A percentile compares a stretch with the other conserved stretches of the same genome.
Conservation (phyloP, 495 filamentous ascomycete genomes). For the Penicillium cataractarum region DNA sequence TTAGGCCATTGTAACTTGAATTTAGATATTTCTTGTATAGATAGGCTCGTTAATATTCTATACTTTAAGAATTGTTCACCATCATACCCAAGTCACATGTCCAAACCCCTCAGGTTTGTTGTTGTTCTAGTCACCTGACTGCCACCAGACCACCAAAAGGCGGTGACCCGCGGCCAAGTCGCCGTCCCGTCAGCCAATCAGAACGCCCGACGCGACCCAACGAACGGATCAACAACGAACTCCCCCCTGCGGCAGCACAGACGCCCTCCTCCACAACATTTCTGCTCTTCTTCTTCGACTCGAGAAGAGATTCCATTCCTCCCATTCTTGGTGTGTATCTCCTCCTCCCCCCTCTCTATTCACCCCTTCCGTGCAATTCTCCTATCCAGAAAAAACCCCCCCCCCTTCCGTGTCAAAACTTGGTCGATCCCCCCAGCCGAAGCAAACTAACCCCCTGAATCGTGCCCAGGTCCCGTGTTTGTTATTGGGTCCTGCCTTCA, state of each 20-base stretch:
- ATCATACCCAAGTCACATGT: constrained; percentile 2
- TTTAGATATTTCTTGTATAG: no score
- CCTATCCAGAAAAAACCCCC: constrained; percentile 20
- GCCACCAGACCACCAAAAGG: constrained; percentile 6
- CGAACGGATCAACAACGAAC: constrained; percentile 45
- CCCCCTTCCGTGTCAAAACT: constrained; percentile 15
- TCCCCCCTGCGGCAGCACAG: constrained; percentile 37
- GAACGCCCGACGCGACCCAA: constrained; percentile 44
- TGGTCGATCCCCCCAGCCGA: not conserved
- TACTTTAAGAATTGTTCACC: no score
- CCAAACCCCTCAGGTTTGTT: not conserved
- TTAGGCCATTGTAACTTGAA: no score
- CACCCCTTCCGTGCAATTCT: constrained; percentile 14
- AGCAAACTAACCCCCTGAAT: constrained; percentile 31
- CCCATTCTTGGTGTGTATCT: constrained; percentile 37
- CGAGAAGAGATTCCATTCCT: constrained; percentile 27
- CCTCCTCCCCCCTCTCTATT: constrained; percentile 13
- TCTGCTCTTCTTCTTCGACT: constrained; percentile 29
- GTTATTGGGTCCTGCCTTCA: constrained; percentile 37
- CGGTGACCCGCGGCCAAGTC: constrained; percentile 29
- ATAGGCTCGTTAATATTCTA: no score
- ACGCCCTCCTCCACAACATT: constrained; percentile 39
- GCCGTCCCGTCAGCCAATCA: constrained; percentile 35
- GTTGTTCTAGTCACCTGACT: constrained; percentile 1
- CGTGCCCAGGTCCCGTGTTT: constrained; percentile 31